Base-by-base conservation (phyloP, 345 rosid genomes). In the Boechera retrofracta region DNA sequence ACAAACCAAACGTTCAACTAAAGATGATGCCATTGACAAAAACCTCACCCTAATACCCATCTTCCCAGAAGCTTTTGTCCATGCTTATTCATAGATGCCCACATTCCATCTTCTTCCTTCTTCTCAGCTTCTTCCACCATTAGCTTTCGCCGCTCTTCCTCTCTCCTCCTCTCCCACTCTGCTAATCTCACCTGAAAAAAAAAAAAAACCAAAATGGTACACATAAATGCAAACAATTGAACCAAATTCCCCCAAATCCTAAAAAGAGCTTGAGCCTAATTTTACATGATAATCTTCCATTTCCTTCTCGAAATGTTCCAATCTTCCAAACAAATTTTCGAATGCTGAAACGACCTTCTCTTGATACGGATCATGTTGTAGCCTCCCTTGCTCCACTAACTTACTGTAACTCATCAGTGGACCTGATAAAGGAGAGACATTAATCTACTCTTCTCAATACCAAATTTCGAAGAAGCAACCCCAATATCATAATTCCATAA, bases 251-350 rank as follows among this genome's bases (percentile, higher is more conserved):
- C 47, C 12, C 2, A 45, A 38, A 35, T 15, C 66, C 9, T 33
- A 24, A 32, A 7, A 32, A 75, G 33, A 58, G 10, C 2, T 24
- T 31, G 6, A 39, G 59, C 12, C 6, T 66, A n/a, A 15, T 11
- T 12, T 33, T 89, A 91, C 98, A 80, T 90, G 91, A 83, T 89
- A 91, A 35, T 83, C 88, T 80, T 89, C 88, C 98, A 94, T 94
- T 63, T 91, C 88, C 33, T 84, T 87, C 83, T 90, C 94, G 56
- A 91, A 94, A 73, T 89, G 88, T 63, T 90, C 88, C 80, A 94
- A 80, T 84, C 93, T 86, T 70, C 86, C 86, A 32, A 86, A 87
- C 79, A 94, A 71, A 70, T 87, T 86, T 16, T 90, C 86, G 44
- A 94, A 83, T 52, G 91, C 88, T 53, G 84, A 62, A 73, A 91